A percentile compares a stretch with the other conserved stretches of the same genome.
These are phyloP conservation scores for Leptographium procerum DNA, from an alignment of 2,329 filamentous ascomycete genomes.

Conservation along the genomic window DNA sequence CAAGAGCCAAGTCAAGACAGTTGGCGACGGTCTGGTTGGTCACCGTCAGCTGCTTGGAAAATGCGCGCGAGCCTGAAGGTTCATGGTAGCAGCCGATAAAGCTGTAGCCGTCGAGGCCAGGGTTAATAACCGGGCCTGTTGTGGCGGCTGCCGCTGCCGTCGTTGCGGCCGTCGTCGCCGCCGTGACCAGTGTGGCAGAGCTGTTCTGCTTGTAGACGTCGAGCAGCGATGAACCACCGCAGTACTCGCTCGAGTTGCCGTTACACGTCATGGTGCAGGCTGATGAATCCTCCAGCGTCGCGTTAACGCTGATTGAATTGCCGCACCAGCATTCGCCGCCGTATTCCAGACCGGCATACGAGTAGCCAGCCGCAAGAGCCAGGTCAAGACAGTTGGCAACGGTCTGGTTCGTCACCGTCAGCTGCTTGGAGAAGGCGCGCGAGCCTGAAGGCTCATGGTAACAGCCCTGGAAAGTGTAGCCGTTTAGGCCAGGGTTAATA, in stretches of 20 bases:
- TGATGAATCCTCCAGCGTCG: conserved; percentile 11
- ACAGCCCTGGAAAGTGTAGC: conserved; percentile 22
- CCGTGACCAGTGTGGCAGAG: neutral
- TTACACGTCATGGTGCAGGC: conserved; percentile 18
- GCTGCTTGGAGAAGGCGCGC: conserved; percentile 12
- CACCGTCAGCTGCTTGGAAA: conserved; percentile 35
- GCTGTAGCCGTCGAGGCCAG: conserved; percentile 4
- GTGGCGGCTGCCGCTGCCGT: conserved; percentile 8
- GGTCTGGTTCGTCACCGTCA: conserved; percentile 10
- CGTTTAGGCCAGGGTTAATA: conserved; percentile 22
- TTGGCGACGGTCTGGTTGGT: conserved; percentile 14
- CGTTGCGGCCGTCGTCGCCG: conserved; percentile 1
- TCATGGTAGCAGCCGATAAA: conserved; percentile 50
- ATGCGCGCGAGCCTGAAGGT: conserved; percentile 36
- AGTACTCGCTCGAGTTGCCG: conserved; percentile 10
- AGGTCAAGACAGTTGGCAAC: conserved; percentile 14
- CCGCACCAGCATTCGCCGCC: conserved; percentile 27
- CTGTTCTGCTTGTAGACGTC: neutral
- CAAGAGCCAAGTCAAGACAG: conserved; percentile 34
- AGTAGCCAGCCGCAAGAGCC: conserved; percentile 20
- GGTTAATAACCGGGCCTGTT: conserved; percentile 34
- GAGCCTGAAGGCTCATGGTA: conserved; percentile 16
- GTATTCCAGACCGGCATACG: conserved; percentile 40
- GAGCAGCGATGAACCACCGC: conserved; percentile 1
- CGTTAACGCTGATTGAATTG: conserved; percentile 12